These are phyloP conservation scores for Chaetomium olivaceum DNA, from an alignment of 2,329 filamentous ascomycete genomes.

Conservation along the genomic window DNA sequence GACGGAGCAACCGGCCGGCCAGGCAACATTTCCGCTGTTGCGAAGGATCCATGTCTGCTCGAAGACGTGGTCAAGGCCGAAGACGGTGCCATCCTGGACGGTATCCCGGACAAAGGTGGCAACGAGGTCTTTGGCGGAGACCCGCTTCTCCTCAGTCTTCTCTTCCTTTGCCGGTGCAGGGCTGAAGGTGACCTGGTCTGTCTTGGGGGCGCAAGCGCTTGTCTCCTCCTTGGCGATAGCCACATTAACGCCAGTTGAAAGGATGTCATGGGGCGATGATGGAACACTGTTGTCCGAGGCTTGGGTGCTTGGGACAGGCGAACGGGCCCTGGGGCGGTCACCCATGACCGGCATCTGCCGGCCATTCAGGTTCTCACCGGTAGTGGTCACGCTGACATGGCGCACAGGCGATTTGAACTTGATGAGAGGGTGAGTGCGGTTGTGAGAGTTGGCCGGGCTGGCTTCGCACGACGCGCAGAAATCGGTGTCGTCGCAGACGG, in stretches of 20 bases:
- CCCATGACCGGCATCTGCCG: slow-evolving; percentile 69
- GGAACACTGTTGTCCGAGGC: slow-evolving; percentile 51
- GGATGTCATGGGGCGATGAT: slow-evolving; percentile 37
- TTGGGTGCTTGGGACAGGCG: slow-evolving; percentile 42
- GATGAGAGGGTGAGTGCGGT: slow-evolving; percentile 93
- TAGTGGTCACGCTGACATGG: slow-evolving; percentile 81
- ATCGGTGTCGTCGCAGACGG: slow-evolving; percentile 90
- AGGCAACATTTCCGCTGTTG: slow-evolving; percentile 75
- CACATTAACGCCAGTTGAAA: slow-evolving; percentile 70
- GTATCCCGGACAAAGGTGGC: slow-evolving; percentile 76
- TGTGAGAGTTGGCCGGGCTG: slow-evolving; percentile 79
- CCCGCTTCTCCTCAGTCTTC: slow-evolving; percentile 23
- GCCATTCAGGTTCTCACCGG: slow-evolving; percentile 72
- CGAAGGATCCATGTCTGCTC: slow-evolving; percentile 88
- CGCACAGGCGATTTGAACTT: slow-evolving; percentile 95
- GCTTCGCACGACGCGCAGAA: slow-evolving; percentile 96
- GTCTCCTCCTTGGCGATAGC: slow-evolving; percentile 15
- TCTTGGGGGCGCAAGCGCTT: too few species aligned
- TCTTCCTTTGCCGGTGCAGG: slow-evolving; percentile 16
- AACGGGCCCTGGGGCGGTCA: slow-evolving; percentile 46
- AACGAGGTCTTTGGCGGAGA: slow-evolving; percentile 40
- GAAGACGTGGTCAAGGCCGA: slow-evolving; percentile 72
- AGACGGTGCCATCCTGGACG: slow-evolving; percentile 72
- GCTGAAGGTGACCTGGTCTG: too few species aligned
- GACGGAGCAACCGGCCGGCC: slow-evolving; percentile 88